Conservation (phyloP, 2,329 filamentous ascomycete species). For the Aspergillus sp. region DNA sequence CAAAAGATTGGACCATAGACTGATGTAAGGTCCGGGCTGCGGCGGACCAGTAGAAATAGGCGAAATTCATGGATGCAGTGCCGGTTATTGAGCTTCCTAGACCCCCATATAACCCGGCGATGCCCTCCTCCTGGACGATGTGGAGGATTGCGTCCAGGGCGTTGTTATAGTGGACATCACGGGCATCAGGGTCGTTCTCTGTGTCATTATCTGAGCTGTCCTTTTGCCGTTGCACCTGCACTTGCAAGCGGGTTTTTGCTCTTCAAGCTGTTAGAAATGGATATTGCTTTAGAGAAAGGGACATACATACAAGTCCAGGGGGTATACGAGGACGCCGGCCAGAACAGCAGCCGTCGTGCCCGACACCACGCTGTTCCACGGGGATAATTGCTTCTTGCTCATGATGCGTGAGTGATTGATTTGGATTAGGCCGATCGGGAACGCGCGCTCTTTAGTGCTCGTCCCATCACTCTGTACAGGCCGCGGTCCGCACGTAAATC, state of each 20-base stretch:
- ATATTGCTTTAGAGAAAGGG: not conserved
- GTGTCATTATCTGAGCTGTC: not conserved
- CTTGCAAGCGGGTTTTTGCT: not conserved
- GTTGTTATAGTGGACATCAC: not conserved
- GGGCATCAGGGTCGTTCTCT: not conserved
- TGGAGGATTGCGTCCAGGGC: not conserved
- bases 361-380: not conserved
- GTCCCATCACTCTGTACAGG: not conserved
- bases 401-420: not conserved
- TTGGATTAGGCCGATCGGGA: not conserved
- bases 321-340: not conserved
- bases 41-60: not conserved
- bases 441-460: not conserved
- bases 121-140: not conserved
- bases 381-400: not conserved
- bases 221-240: not conserved
- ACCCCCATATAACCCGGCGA: not conserved
- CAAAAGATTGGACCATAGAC: not conserved
- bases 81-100: not conserved
- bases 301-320: not conserved
- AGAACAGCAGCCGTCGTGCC: not conserved
- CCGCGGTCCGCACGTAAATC: not conserved
- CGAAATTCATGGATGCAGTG: not conserved
- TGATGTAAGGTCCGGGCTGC: not conserved
- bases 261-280: not conserved